phyloP scores from a whole-genome alignment of 306 rosid species.

The Rubus parviflorus region DNA sequence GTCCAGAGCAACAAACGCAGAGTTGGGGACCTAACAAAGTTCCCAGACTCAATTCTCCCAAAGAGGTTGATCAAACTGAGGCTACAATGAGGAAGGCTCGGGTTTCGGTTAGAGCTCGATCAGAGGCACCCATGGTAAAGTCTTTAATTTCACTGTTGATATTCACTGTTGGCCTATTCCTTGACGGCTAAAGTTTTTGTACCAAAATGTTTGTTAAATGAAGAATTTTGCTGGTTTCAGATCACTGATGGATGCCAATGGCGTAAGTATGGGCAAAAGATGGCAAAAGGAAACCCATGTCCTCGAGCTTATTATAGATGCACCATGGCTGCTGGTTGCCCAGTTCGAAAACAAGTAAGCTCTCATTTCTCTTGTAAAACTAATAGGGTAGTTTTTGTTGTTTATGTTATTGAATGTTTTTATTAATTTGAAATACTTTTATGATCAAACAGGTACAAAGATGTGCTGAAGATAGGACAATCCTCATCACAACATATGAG shows the following conservation, averaged over 20 bases:
- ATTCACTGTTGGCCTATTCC: not conserved
- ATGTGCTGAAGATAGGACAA: constrained; percentile 70
- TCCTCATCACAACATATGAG: constrained; percentile 79
- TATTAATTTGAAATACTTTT: not conserved
- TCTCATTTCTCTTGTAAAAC: not conserved
- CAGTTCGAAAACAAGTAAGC: constrained; percentile 86
- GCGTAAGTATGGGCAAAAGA: constrained; percentile 95
- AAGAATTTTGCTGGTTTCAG: constrained; percentile 31
- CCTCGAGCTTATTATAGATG: constrained; percentile 93
- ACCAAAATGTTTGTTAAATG: not conserved
- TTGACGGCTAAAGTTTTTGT: not conserved
- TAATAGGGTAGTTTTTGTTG: not conserved
- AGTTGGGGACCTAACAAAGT: constrained; percentile 45
- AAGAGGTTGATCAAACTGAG: constrained; percentile 61
- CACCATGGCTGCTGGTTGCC: constrained; percentile 75
- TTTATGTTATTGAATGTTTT: not conserved
- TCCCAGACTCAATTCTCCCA: constrained; percentile 50
- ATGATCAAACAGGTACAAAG: constrained; percentile 69
- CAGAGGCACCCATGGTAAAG: constrained; percentile 68
- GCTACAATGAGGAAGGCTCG: constrained; percentile 79
- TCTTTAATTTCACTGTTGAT: not conserved
- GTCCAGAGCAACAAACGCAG: constrained; percentile 41
- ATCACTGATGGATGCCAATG: constrained; percentile 92
- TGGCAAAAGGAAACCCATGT: constrained; percentile 87
- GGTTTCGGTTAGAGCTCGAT: constrained; percentile 79